Conservation (phyloP, 148 eudicot genomes). For the Amaranthus palmeri region DNA sequence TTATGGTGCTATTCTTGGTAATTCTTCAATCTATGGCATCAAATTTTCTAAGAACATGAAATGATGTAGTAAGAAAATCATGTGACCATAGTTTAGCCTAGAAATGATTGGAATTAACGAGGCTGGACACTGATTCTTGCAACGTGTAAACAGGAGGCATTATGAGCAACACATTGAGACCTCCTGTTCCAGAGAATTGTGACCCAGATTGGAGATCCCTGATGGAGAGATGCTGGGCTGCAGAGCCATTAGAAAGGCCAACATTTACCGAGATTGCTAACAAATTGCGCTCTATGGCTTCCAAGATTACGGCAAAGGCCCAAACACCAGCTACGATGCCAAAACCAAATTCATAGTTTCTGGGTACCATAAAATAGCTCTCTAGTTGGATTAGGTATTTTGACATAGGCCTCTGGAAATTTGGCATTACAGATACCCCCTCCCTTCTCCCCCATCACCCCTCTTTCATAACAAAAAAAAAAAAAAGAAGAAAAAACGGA, state of each 20-base stretch:
- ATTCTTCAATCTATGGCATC: background rate
- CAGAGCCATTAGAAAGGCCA: conserved; percentile 82
- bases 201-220: conserved; percentile 76
- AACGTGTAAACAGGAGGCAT: conserved; percentile 61
- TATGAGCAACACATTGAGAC: conserved; percentile 87
- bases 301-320: conserved; percentile 58
- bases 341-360: conserved; percentile 15
- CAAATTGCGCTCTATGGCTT: conserved; percentile 60
- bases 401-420: background rate
- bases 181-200: conserved; percentile 67
- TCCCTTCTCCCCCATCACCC: too few species aligned
- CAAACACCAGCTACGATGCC: conserved; percentile 36
- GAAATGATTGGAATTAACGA: too few species aligned
- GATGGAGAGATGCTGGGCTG: conserved; percentile 94
- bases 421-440: background rate
- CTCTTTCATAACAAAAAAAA: background rate
- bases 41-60: too few species aligned
- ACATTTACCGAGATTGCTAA: conserved; percentile 72
- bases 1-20: conserved; percentile 90
- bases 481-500: background rate
- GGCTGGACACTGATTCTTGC: background rate
- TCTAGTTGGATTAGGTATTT: conserved; percentile 5
- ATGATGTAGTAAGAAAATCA: too few species aligned
- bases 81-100: too few species aligned
- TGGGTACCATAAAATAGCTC: background rate